These are phyloP conservation scores for Acacia pycnantha DNA, from an alignment of 331 rosid genomes.

Conservation along the genomic window DNA sequence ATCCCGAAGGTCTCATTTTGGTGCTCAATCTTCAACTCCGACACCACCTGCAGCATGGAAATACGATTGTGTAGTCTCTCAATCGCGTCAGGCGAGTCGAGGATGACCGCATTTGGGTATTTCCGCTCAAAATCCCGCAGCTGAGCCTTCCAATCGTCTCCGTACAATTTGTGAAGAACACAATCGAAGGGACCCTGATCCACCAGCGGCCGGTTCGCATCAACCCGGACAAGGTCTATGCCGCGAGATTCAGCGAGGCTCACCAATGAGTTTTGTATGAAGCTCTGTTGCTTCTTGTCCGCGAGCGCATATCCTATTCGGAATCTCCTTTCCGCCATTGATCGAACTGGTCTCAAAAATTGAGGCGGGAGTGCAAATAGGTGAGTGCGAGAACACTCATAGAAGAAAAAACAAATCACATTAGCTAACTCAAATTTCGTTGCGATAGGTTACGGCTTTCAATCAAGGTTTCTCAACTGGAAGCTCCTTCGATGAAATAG, in stretches of 20 bases:
- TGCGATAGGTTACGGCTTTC: neutral
- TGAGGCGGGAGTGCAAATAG: neutral
- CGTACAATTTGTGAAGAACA: slow-evolving; percentile 85
- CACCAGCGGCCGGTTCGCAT: slow-evolving; percentile 35
- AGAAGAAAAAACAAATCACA: slow-evolving; percentile 10
- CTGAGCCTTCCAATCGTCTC: slow-evolving; percentile 73
- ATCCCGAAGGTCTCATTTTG: slow-evolving; percentile 73
- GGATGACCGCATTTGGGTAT: slow-evolving; percentile 66
- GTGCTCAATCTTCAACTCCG: slow-evolving; percentile 66
- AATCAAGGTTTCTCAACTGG: neutral
- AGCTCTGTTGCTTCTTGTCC: slow-evolving; percentile 86
- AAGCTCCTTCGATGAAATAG: slow-evolving; percentile 24
- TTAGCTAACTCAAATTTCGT: neutral
- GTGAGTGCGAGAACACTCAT: slow-evolving; percentile 14
- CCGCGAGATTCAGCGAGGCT: slow-evolving; percentile 71
- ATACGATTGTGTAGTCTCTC: slow-evolving; percentile 90
- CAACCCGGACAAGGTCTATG: slow-evolving; percentile 64
- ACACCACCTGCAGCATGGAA: slow-evolving; percentile 92
- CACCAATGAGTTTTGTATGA: slow-evolving; percentile 72
- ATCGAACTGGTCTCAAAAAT: neutral
- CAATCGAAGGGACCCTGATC: slow-evolving; percentile 96
- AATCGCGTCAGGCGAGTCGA: slow-evolving; percentile 84
- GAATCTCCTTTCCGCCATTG: slow-evolving; percentile 80
- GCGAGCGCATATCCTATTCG: slow-evolving; percentile 87
- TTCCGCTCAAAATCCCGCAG: slow-evolving; percentile 42